Evolutionary conservation across 768 basidiomycete species (phyloP), one percentile per base, ranked within the genome.

Genomic region (Amanita molliuscula): DNA sequence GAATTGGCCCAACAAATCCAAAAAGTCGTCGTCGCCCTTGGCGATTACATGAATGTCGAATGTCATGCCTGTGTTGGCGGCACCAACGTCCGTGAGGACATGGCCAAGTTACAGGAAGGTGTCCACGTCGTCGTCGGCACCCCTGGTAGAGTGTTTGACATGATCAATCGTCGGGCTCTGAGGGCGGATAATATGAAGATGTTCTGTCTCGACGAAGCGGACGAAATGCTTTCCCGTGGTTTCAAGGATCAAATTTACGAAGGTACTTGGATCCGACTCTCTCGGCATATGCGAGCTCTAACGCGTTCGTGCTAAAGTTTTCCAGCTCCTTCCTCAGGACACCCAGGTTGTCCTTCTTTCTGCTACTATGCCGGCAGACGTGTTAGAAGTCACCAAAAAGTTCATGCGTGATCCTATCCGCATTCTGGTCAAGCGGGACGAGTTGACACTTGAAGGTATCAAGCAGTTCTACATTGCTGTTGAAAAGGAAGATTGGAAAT

Each of bases 181-280:
- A 79, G 79, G 62, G 88, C 92, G 42, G 87, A 93, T 66, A 72
- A 69, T 64, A 88, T 94, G 77, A 95, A 81, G 67, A 85, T 93
- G 62, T 89, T 99, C 75, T 94, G 93, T 70, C 86, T 99, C 57
- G 95, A 99, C 65, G 95, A 99, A 72, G 95, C 96, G 52, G 95
- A 99, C 65, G 95, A 98, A 72, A 92, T 99, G 86, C 75, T 99
- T 66, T 94, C 92, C 54, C 89, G 88, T 59, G 95, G 95, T 50
- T 98, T 98, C 83, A 95, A 94, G 74, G 93, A 97, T 70, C 91
- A 96, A 71, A 95, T 99, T 65, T 96, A 97, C 72, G 93, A 97
- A 69, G 70, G 71, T 68, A 43, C 38, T 61, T 55, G n/a, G 41
- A 15, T 13, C 36, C 18, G 20, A 11, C 31, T 23, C 34, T 38